Evolutionary conservation across 345 rosid genomes (phyloP).

Genomic region (Iberis pinnata): DNA sequence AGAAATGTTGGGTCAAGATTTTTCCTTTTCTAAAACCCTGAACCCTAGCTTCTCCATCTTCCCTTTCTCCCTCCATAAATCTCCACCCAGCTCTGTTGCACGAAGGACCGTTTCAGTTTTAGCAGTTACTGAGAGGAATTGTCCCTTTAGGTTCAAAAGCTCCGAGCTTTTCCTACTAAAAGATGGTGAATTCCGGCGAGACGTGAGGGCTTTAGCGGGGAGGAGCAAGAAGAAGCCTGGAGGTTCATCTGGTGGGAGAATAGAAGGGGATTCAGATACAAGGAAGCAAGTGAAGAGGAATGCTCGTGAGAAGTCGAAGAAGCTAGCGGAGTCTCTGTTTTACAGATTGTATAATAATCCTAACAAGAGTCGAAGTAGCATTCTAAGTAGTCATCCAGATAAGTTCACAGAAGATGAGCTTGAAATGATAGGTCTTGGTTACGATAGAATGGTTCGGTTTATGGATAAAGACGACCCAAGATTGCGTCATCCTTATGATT

Average conservation of each 20-base stretch:
- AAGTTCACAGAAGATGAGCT: constrained; percentile 80
- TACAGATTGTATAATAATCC: constrained; percentile 55
- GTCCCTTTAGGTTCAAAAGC: constrained; percentile 14
- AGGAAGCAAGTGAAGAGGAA: constrained; percentile 45
- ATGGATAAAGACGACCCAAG: constrained; percentile 89
- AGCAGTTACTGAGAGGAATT: constrained; percentile 2
- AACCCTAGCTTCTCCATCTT: constrained; percentile 38
- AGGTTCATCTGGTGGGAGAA: constrained; percentile 49
- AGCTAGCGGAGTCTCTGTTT: constrained; percentile 56
- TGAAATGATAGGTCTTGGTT: constrained; percentile 72
- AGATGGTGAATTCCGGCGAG: constrained; percentile 30
- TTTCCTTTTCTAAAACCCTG: constrained; percentile 68
- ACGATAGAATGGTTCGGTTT: constrained; percentile 84
- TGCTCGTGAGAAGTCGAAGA: constrained; percentile 37
- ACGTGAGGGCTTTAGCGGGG: constrained; percentile 62
- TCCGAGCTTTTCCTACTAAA: constrained; percentile 22
- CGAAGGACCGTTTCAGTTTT: constrained; percentile 20
- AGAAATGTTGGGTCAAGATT: constrained; percentile 39
- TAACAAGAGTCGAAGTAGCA: constrained; percentile 30
- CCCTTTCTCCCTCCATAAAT: constrained; percentile 22
- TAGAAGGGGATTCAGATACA: constrained; percentile 44
- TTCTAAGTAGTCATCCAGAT: constrained; percentile 55
- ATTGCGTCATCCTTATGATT: constrained; percentile 72
- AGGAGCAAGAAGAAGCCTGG: constrained; percentile 79
- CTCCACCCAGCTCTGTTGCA: constrained; percentile 19